Base-by-base conservation (phyloP, 495 filamentous ascomycete species). In the Lasiosphaeria miniovina region DNA sequence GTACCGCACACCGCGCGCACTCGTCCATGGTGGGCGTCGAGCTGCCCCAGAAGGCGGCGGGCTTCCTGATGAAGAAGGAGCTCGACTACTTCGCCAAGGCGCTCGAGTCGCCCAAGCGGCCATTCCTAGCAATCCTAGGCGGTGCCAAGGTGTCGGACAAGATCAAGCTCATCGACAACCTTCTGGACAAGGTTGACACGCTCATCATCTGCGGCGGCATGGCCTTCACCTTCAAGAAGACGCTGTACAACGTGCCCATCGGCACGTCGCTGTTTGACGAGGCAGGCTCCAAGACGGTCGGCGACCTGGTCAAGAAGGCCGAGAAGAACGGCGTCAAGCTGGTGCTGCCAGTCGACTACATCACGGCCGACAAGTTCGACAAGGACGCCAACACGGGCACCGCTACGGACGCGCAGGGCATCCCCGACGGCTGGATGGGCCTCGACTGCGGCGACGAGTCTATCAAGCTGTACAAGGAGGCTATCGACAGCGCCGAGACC, bases 201-300 rank as follows among this genome's bases (percentile, higher is more conserved):
- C 85, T 99, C 64, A 88, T 98, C 75, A 90, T 99, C 80, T 96
- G 93, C 70, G 94, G 94, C 64, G 94, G 88, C 63, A 99, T 99
- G 94, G 91, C 94, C 35, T 99, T 97, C 84, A 99, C 94, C 61
- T 98, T 99, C 86, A 98, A 98, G 87, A 98, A 98, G 85, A 93
- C 91, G 43, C 82, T 98, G 43, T 86, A 97, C 77, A 80, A 82
- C 69, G 86, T 98, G 56, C 82, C 86, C 77, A 99, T 99, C 65
- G 94, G 94, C 52, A 90, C 86, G 82, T 89, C 84, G 48, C 83
- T 98, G 57, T 99, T 96, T 74, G 94, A 99, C 72, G 93, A 97
- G 79, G 89, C 86, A 17, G 94, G 94, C 57, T 85, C 88, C 81
- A 93, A 97, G 88, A 96, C 88, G 17, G 95, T 97, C 49, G 86